Conservation (phyloP, 2,329 filamentous ascomycete species). For the Neofusicoccum cordaticola region DNA sequence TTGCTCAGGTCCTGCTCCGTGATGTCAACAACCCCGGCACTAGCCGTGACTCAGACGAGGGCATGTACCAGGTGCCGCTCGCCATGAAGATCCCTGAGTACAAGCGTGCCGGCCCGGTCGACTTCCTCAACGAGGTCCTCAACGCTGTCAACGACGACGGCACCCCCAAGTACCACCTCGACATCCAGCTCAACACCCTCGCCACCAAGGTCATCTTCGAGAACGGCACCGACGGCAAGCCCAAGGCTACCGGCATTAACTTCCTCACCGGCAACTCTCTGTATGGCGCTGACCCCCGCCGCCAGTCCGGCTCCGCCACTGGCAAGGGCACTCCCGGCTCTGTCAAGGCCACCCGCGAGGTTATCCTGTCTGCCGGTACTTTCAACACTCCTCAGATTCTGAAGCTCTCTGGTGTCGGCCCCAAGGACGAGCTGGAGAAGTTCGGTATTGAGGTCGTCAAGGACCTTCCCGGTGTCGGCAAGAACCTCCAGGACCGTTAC, state of each 20-base stretch:
- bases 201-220: slow-evolving; percentile 67
- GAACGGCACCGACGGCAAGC: slow-evolving; percentile 46
- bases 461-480: slow-evolving; percentile 61
- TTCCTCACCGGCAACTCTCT: slow-evolving; percentile 41
- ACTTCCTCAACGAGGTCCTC: slow-evolving; percentile 54
- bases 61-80: slow-evolving; percentile 53
- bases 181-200: slow-evolving; percentile 59
- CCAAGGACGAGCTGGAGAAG: slow-evolving; percentile 49
- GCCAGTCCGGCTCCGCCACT: slow-evolving; percentile 21
- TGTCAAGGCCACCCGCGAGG: slow-evolving; percentile 44
- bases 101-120: slow-evolving; percentile 54
- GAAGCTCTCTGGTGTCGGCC: slow-evolving; percentile 63
- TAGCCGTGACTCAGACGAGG: slow-evolving; percentile 43
- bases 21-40: slow-evolving; percentile 47
- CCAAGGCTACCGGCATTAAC: slow-evolving; percentile 40
- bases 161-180: slow-evolving; percentile 54
- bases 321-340: slow-evolving; percentile 38
- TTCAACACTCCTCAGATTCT: slow-evolving; percentile 66
- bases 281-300: slow-evolving; percentile 39
- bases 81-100: slow-evolving; percentile 46
- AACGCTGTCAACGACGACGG: slow-evolving; percentile 23
- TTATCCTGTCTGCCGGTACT: slow-evolving; percentile 51
- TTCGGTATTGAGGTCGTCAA: slow-evolving; percentile 55
- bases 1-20: slow-evolving; percentile 46
- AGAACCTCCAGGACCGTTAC: slow-evolving; percentile 63